phyloP scores from a whole-genome alignment of 768 basidiomycete species.

The Zangia roseola region DNA sequence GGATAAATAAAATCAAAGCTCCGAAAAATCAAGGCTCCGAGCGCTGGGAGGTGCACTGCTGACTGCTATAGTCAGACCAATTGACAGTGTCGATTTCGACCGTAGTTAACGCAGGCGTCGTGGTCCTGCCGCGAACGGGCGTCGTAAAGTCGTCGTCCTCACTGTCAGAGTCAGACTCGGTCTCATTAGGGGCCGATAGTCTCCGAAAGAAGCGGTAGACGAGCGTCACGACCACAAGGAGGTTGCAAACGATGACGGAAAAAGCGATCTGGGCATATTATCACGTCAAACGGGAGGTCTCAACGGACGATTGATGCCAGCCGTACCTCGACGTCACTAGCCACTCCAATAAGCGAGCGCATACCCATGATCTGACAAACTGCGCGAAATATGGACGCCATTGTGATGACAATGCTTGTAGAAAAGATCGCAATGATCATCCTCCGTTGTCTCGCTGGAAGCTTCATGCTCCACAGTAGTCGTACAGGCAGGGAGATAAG shows the following conservation, averaged over 20 bases:
- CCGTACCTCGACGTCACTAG: slow-evolving; percentile 18
- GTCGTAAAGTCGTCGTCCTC: slow-evolving; percentile 12
- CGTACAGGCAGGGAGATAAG: slow-evolving; percentile 15
- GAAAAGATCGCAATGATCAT: slow-evolving; percentile 14
- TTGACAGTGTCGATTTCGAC: slow-evolving; percentile 2
- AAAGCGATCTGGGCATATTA: slow-evolving; percentile 11
- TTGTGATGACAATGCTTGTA: slow-evolving; percentile 11
- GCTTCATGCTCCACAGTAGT: slow-evolving; percentile 9
- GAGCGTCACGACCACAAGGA: slow-evolving; percentile 20
- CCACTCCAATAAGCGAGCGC: slow-evolving; percentile 3
- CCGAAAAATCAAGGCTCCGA: neutral
- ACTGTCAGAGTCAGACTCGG: slow-evolving; percentile 4
- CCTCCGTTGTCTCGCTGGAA: slow-evolving; percentile 14
- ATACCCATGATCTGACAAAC: slow-evolving; percentile 11
- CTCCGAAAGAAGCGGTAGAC: slow-evolving; percentile 14
- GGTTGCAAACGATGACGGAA: slow-evolving; percentile 21
- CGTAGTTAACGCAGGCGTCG: slow-evolving; percentile 13
- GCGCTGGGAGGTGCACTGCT: neutral
- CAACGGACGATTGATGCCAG: too few species aligned
- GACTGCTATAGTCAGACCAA: neutral
- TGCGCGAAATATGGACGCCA: slow-evolving; percentile 13
- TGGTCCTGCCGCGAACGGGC: neutral
- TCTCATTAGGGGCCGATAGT: neutral
- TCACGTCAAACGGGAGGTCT: neutral
- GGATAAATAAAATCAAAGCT: neutral